phyloP scores from a whole-genome alignment of 768 basidiomycete species.

The Phallus indusiatus region DNA sequence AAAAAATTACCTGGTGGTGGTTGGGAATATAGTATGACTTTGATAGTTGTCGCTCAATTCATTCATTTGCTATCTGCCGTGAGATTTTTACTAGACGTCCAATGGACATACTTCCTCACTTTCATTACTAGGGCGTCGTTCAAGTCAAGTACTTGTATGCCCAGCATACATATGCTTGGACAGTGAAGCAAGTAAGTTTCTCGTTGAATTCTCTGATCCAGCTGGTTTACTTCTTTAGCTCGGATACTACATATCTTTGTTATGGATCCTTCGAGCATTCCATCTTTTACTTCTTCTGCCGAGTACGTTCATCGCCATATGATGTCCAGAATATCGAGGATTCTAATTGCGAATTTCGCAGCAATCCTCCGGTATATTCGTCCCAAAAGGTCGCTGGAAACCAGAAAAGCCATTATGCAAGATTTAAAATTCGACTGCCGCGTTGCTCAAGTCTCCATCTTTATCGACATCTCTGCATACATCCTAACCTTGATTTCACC shows the following conservation, averaged over 20 bases:
- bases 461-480: conserved; percentile 58
- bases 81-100: conserved; percentile 17
- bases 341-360: conserved; percentile 4
- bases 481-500: conserved; percentile 41
- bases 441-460: conserved; percentile 54
- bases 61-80: conserved; percentile 57
- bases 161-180: conserved; percentile 62
- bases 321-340: conserved; percentile 3
- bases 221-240: conserved; percentile 1
- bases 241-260: conserved; percentile 14
- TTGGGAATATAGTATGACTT: conserved; percentile 67
- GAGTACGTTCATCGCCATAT: conserved; percentile 31
- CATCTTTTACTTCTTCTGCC: conserved; percentile 63
- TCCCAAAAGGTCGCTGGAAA: conserved; percentile 27
- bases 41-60: conserved; percentile 57
- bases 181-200: conserved; percentile 39
- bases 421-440: conserved; percentile 62
- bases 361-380: conserved; percentile 8
- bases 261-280: conserved; percentile 51
- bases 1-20: conserved; percentile 23
- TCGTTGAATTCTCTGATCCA: background rate
- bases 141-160: conserved; percentile 74
- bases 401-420: conserved; percentile 42
- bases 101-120: too few relatives aligned
- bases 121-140: conserved; percentile 46